Conservation (phyloP, 1,284 basidiomycete species). For the Stereum hirsutum region DNA sequence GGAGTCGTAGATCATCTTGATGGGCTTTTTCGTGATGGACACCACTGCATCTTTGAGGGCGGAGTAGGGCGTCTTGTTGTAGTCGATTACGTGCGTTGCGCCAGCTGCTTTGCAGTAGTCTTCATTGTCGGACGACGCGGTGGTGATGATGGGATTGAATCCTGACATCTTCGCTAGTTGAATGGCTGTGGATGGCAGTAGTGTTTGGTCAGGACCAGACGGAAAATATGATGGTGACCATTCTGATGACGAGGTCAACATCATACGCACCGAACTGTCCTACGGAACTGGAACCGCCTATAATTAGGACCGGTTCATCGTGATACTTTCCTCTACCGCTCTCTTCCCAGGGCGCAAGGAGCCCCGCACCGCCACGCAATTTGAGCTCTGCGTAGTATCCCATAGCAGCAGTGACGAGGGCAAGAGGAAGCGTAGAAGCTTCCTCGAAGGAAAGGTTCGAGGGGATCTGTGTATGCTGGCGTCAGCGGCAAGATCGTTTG, state of each 20-base stretch:
- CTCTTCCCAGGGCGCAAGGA: conserved; percentile 9
- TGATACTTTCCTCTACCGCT: conserved; percentile 16
- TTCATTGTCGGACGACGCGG: conserved; percentile 23
- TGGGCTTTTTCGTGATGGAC: conserved; percentile 8
- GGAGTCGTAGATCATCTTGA: conserved; percentile 19
- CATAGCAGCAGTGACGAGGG: conserved; percentile 6
- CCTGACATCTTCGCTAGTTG: conserved; percentile 26
- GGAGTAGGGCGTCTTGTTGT: conserved; percentile 11
- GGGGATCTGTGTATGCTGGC: conserved; percentile 4
- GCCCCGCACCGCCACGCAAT: conserved; percentile 3
- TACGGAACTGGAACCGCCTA: conserved; percentile 21
- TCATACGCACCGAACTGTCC: conserved; percentile 19
- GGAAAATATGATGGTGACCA: no score
- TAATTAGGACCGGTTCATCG: conserved; percentile 16
- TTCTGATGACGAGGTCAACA: no score
- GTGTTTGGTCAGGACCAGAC: no score
- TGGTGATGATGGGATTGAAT: conserved; percentile 25
- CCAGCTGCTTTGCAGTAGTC: conserved; percentile 23
- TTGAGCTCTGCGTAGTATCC: conserved; percentile 5
- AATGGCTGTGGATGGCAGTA: conserved; percentile 12
- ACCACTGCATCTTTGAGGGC: conserved; percentile 12
- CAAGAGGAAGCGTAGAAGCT: conserved; percentile 8
- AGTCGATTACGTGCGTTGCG: conserved; percentile 27
- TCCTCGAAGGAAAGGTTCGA: conserved; percentile 8
- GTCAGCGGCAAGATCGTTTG: no score